Evolutionary conservation across 441 rosid species (phyloP).

Genomic region (Brassica hybrid): DNA sequence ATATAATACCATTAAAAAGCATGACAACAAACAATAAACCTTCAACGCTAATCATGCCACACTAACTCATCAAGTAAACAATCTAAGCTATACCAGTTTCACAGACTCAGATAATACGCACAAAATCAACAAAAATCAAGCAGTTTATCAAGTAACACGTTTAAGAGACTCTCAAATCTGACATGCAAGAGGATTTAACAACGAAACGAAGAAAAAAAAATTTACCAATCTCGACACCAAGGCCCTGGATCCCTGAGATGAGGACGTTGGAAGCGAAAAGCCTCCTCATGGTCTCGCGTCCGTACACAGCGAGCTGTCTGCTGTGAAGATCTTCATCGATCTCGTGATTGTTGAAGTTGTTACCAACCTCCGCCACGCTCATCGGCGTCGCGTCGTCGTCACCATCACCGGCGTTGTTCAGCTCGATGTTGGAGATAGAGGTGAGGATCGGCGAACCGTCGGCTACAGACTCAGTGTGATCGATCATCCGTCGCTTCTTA

Average conservation of each 20-base stretch:
- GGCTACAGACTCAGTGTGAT: constrained; percentile 39
- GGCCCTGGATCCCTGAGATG: constrained; percentile 89
- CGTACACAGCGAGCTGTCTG: constrained; percentile 38
- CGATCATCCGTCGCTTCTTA: constrained; percentile 50
- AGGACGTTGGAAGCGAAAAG: constrained; percentile 87
- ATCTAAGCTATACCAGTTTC: no score
- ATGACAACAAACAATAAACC: no score
- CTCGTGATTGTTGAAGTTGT: no score
- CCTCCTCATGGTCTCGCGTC: constrained; percentile 94
- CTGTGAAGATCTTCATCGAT: no score
- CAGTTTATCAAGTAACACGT: no score
- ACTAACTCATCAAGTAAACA: no score
- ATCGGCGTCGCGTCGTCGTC: constrained; percentile 11
- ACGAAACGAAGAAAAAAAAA: background rate
- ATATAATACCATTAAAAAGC: no score
- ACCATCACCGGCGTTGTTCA: background rate
- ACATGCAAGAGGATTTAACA: constrained; percentile 20
- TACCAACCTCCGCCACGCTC: no score
- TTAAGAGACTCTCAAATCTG: constrained; percentile 18
- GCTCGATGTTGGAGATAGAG: constrained; percentile 21
- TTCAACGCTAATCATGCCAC: no score
- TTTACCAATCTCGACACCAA: constrained; percentile 94
- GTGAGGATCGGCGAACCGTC: constrained; percentile 41
- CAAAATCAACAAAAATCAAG: background rate
- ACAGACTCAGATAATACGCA: background rate